Evolutionary conservation across 1,284 basidiomycete genomes (phyloP).

Genomic region (Wallemia mellicola): DNA sequence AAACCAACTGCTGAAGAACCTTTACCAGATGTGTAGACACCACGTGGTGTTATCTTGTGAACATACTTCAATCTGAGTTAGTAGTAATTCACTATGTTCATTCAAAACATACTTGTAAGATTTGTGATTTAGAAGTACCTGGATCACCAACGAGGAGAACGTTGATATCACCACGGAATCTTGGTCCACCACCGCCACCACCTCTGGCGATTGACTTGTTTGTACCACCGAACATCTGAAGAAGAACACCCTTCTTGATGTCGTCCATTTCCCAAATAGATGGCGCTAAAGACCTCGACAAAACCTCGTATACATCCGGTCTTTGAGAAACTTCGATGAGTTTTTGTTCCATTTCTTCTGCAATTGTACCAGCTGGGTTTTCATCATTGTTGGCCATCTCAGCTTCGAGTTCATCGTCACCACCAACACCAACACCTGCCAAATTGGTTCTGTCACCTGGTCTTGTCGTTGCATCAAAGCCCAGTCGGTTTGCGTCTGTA

Average conservation of each 20-base stretch:
- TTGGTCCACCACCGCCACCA: constrained; percentile 75
- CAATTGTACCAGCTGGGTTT: constrained; percentile 13
- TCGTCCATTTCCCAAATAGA: constrained; percentile 97
- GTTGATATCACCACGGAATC: constrained; percentile 94
- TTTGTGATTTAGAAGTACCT: constrained; percentile 88
- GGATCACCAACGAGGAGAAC: constrained; percentile 90
- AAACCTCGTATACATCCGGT: constrained; percentile 60
- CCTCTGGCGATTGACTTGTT: constrained; percentile 81
- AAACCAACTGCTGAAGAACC: constrained; percentile 94
- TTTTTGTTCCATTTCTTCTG: constrained; percentile 24
- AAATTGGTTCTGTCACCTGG: constrained; percentile 20
- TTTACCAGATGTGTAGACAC: constrained; percentile 88
- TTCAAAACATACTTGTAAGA: constrained; percentile 34
- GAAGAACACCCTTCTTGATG: constrained; percentile 86
- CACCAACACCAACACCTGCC: constrained; percentile 46
- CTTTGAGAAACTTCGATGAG: constrained; percentile 37
- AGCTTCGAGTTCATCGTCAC: constrained; percentile 39
- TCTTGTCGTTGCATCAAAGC: constrained; percentile 55
- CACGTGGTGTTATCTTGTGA: constrained; percentile 89
- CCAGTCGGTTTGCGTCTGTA: constrained; percentile 35
- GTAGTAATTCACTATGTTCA: not conserved
- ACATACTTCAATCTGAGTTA: constrained; percentile 32
- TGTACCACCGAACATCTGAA: constrained; percentile 89
- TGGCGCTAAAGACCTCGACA: constrained; percentile 64
- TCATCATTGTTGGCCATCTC: constrained; percentile 21